Percentiles rank a stretch among this genome's conserved stretches.
Conservation (phyloP, 1,139 yeast genomes). For the Eremothecium cymbalariae region DNA sequence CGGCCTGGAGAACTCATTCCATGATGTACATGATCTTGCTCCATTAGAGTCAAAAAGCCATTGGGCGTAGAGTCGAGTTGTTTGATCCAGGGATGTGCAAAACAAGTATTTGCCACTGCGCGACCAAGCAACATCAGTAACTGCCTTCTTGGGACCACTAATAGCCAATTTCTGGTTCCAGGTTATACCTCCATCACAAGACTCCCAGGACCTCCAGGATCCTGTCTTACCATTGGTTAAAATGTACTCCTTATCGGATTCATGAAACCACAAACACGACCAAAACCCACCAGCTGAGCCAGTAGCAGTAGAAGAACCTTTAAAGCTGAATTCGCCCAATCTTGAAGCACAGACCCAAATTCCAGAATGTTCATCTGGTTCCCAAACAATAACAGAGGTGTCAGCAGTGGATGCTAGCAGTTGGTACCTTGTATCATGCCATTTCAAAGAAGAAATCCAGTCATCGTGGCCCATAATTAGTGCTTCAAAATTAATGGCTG, state of each 20-base stretch:
- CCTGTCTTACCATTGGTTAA: slow-evolving; percentile 88
- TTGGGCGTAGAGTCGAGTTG: slow-evolving; percentile 73
- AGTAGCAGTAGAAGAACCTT: slow-evolving; percentile 97
- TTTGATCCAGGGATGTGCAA: slow-evolving; percentile 82
- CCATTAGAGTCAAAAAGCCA: slow-evolving; percentile 39
- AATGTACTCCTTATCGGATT: slow-evolving; percentile 42
- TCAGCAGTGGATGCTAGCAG: slow-evolving; percentile 87
- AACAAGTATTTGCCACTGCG: slow-evolving; percentile 56
- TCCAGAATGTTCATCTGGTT: slow-evolving; percentile 77
- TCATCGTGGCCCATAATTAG: slow-evolving; percentile 97
- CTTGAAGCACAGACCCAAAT: slow-evolving; percentile 81
- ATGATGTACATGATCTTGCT: slow-evolving; percentile 34
- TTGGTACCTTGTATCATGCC: slow-evolving; percentile 62
- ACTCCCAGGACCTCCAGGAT: slow-evolving; percentile 75
- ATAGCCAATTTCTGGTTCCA: slow-evolving; percentile 58
- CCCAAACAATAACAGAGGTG: slow-evolving; percentile 93
- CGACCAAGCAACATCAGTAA: slow-evolving; percentile 80
- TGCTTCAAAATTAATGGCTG: slow-evolving; percentile 76
- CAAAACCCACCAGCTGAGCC: slow-evolving; percentile 98
- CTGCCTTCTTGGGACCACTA: slow-evolving; percentile 68
- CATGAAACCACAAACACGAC: slow-evolving; percentile 73
- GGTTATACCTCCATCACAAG: slow-evolving; percentile 28
- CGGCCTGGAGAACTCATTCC: slow-evolving; percentile 94
- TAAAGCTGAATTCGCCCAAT: slow-evolving; percentile 85
- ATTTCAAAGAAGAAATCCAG: slow-evolving; percentile 80